Conservation (phyloP, 2,329 filamentous ascomycete species). For the Alternaria burnsii region DNA sequence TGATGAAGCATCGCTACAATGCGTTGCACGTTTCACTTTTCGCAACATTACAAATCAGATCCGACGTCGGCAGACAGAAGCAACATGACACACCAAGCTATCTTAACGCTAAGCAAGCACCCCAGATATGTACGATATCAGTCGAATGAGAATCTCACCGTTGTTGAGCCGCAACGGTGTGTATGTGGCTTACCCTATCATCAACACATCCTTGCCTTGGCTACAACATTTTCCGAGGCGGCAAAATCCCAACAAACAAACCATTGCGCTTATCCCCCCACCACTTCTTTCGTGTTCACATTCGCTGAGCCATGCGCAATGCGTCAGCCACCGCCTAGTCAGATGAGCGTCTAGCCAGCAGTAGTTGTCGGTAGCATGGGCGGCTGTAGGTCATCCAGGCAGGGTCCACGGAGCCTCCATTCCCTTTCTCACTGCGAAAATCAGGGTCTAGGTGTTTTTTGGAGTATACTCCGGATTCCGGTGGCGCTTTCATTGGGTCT, state of each 20-base stretch:
- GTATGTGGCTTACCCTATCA: slow-evolving; percentile 11
- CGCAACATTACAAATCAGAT: not conserved
- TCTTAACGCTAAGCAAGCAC: not conserved
- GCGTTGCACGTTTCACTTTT: not conserved
- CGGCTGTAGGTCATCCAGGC: slow-evolving; percentile 7
- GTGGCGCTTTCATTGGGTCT: slow-evolving; percentile 2
- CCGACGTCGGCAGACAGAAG: not conserved
- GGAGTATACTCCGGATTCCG: slow-evolving; percentile 12
- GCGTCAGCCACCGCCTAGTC: slow-evolving; percentile 9
- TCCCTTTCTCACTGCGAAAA: not conserved
- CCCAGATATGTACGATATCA: slow-evolving; percentile 6
- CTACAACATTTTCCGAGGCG: slow-evolving; percentile 12
- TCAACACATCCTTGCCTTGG: slow-evolving; percentile 5
- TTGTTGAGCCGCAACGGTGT: slow-evolving; percentile 20
- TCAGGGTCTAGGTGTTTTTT: slow-evolving; percentile 1
- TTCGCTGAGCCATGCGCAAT: not conserved
- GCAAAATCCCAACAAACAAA: slow-evolving; percentile 25
- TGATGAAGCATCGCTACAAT: not conserved
- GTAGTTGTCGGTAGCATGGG: not conserved
- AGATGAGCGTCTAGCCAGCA: slow-evolving; percentile 3
- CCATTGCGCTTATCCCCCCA: slow-evolving; percentile 8
- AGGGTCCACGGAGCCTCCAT: slow-evolving; percentile 12
- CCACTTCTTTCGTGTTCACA: slow-evolving; percentile 3
- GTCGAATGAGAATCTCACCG: slow-evolving; percentile 14
- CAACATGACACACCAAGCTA: slow-evolving; percentile 5